A percentile compares a stretch with the other conserved stretches of the same genome.
phyloP scores from a whole-genome alignment of 2,329 filamentous ascomycete species.

The Fusarium falciforme region DNA sequence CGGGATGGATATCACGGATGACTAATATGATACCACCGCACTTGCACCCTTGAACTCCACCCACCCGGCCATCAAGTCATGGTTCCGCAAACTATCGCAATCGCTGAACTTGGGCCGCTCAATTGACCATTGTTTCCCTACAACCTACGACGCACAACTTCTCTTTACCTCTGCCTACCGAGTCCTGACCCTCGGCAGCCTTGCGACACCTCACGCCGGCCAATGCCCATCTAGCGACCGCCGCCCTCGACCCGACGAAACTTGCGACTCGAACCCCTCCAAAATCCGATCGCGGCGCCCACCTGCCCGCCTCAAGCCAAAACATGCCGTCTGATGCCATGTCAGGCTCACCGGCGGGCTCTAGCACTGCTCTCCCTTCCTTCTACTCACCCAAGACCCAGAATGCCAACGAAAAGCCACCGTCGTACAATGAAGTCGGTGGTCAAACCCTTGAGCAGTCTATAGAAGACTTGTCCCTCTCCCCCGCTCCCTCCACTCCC shows the following conservation, averaged over 20 bases:
- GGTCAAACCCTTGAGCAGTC: constrained; percentile 39
- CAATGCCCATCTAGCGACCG: constrained; percentile 33
- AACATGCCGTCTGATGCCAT: constrained; percentile 46
- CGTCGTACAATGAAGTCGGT: constrained; percentile 21
- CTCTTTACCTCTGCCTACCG: constrained; percentile 1
- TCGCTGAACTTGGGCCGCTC: constrained; percentile 31
- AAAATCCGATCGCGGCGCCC: constrained; percentile 39
- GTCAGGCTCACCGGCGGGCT: constrained; percentile 45
- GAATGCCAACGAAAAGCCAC: constrained; percentile 37
- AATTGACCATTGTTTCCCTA: constrained; percentile 19
- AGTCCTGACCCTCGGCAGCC: background rate
- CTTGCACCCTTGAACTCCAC: constrained; percentile 38
- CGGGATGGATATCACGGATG: constrained; percentile 31
- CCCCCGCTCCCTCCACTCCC: constrained; percentile 37
- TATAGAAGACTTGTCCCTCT: constrained; percentile 53
- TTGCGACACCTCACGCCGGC: background rate
- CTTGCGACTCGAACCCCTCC: constrained; percentile 34
- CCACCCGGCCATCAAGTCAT: constrained; percentile 34
- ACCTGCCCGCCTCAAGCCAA: constrained; percentile 33
- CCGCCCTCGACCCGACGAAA: background rate
- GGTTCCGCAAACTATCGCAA: constrained; percentile 43
- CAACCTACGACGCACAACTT: constrained; percentile 9
- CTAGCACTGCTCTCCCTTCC: constrained; percentile 55
- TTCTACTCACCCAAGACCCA: constrained; percentile 59
- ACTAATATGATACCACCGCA: constrained; percentile 34